Percentiles rank a stretch among this genome's conserved stretches.
Conservation (phyloP, 2,329 filamentous ascomycete species). For the Stachybotrys chartarum region DNA sequence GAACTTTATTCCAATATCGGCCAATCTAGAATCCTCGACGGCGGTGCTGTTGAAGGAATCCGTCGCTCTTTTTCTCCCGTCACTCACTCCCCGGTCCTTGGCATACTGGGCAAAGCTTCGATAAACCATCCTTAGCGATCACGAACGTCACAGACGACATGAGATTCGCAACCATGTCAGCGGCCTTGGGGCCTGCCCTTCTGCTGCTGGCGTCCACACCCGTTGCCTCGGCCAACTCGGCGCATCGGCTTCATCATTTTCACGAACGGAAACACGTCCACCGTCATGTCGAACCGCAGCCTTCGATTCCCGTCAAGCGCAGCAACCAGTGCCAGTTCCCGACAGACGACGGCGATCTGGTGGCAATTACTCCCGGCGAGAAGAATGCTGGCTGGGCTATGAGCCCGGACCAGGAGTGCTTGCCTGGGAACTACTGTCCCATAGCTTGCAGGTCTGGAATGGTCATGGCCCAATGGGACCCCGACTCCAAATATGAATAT, state of each 20-base stretch:
- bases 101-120: not conserved
- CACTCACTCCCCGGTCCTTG: not conserved
- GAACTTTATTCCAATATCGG: too few relatives aligned
- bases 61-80: not conserved
- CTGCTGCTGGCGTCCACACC: slow-evolving; percentile 32
- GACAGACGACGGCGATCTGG: slow-evolving; percentile 51
- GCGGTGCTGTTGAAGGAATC: not conserved
- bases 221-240: slow-evolving; percentile 23
- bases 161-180: slow-evolving; percentile 44
- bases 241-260: slow-evolving; percentile 26
- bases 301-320: slow-evolving; percentile 37
- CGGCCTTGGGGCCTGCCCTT: slow-evolving; percentile 41
- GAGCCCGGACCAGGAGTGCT: slow-evolving; percentile 66
- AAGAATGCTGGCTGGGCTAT: slow-evolving; percentile 73
- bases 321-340: slow-evolving; percentile 58
- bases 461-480: slow-evolving; percentile 75
- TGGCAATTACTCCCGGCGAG: slow-evolving; percentile 56
- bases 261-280: slow-evolving; percentile 27
- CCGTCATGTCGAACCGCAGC: not conserved
- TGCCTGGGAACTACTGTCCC: slow-evolving; percentile 63
- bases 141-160: slow-evolving; percentile 24
- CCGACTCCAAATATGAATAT: slow-evolving; percentile 59
- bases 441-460: slow-evolving; percentile 70
- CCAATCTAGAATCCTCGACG: not conserved
- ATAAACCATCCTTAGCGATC: too few relatives aligned